These are phyloP conservation scores for Colletotrichum phormii DNA, from an alignment of 2,329 filamentous ascomycete genomes.

Conservation along the genomic window DNA sequence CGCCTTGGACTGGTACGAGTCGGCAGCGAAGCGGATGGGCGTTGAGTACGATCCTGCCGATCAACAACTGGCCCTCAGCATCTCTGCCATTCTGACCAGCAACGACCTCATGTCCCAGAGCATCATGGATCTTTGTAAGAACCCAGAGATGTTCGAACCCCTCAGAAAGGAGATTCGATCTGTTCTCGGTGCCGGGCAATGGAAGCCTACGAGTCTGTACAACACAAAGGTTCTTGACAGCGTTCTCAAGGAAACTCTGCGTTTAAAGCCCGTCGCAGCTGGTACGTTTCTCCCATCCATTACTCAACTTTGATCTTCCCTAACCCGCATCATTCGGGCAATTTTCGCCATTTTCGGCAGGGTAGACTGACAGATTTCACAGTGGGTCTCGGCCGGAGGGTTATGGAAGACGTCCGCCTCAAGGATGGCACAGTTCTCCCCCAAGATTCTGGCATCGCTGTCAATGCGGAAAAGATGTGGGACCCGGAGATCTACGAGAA, in stretches of 20 bases:
- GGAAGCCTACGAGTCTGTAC: constrained; percentile 17
- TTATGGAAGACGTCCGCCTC: constrained; percentile 18
- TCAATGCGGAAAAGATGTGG: constrained; percentile 39
- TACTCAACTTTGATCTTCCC: too few species aligned
- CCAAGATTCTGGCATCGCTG: constrained; percentile 39
- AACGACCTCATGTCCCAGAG: constrained; percentile 39
- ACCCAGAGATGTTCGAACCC: constrained; percentile 38
- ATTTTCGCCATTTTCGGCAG: neutral
- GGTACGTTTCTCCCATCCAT: constrained; percentile 1
- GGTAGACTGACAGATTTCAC: neutral
- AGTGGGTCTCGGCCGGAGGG: constrained; percentile 24
- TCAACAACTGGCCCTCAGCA: constrained; percentile 38
- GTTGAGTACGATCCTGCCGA: constrained; percentile 5
- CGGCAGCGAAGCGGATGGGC: constrained; percentile 10
- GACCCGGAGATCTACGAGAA: constrained; percentile 41
- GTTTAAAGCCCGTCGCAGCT: constrained; percentile 24
- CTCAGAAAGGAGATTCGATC: constrained; percentile 39
- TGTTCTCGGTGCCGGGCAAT: constrained; percentile 5
- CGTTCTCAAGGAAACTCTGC: constrained; percentile 32
- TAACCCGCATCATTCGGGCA: neutral
- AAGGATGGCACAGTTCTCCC: constrained; percentile 40
- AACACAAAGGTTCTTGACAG: constrained; percentile 31
- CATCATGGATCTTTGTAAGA: constrained; percentile 38
- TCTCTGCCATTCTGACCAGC: constrained; percentile 41
- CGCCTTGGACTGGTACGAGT: constrained; percentile 39